phyloP scores from a whole-genome alignment of 495 filamentous ascomycete species.

The Tuber aestivum region DNA sequence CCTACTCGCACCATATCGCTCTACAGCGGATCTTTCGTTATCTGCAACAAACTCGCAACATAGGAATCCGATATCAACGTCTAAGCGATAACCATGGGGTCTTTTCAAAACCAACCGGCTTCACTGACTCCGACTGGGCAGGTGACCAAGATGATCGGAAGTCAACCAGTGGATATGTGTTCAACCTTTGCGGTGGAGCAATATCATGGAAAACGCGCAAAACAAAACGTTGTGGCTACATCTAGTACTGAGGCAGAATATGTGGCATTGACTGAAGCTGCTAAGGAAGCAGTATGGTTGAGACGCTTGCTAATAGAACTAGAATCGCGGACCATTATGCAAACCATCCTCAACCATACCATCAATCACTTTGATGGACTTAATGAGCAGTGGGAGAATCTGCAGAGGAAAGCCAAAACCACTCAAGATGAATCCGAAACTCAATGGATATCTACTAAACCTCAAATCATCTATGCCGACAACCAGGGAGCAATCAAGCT shows the following conservation, averaged over 20 bases:
- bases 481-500: neutral
- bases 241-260: constrained; percentile 22
- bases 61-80: neutral
- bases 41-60: neutral
- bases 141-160: neutral
- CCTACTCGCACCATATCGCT: neutral
- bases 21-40: neutral
- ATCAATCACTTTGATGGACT: neutral
- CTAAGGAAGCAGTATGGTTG: neutral
- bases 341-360: neutral
- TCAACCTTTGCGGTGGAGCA: constrained; percentile 1
- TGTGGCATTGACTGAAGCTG: constrained; percentile 14
- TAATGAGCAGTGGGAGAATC: neutral
- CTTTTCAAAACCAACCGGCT: neutral
- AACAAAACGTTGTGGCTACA: constrained; percentile 14
- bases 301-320: neutral
- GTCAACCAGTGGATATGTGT: constrained; percentile 9
- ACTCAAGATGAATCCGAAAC: rapidly evolving
- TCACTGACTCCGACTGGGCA: neutral
- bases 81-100: no score
- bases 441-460: neutral
- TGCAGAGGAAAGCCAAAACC: rapidly evolving
- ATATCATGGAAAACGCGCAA: constrained; percentile 12
- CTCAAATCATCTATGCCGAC: neutral
- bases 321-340: neutral